Evolutionary conservation across 768 basidiomycete species (phyloP), one percentile per base, ranked within the genome.

Genomic region (Kwoniella bestiolae): DNA sequence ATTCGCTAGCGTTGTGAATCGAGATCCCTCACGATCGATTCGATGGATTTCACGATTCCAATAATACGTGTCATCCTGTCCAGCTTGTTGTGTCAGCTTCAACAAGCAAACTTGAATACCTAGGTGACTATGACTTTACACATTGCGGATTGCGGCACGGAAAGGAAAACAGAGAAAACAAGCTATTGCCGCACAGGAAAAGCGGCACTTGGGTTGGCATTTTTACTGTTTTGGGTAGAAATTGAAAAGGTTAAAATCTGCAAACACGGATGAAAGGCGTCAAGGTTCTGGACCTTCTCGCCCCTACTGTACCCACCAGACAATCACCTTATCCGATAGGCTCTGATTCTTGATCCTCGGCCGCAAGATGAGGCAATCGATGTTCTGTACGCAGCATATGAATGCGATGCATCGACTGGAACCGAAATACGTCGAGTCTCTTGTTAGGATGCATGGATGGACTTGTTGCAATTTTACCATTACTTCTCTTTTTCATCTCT

Each of bases 161-260:
- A 7, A 55, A 29, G 52, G 52, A 55, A 55, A 23, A 55, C 29
- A 21, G 52, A 55, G 52, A 55, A 35, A 34, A 51, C 6, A 12
- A 31, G 52, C 52, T 55, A 34, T 55, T 55, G 52, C 52, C 52
- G 52, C 52, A 55, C 31, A 55, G 32, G 26, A 34, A 55, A 55
- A 35, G 52, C 52, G 52, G 52, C 52, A 32, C 16, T 55, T 32
- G 52, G n/a, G n/a, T 35, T 35, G 16, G 23, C 50, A 12, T 51
- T 55, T 34, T 21, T 55, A 18, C 29, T 34, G 16, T n/a, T 4
- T 34, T 55, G 3, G 29, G 31, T 11, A 14, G 6, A 51, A 21
- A 26, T 14, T 12, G 14, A 51, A 26, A 51, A 51, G 26, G 50
- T 11, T 51, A 49, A 49, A 14, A 21, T 21, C n/a, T 21, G n/a